Conservation (phyloP, 1,284 basidiomycete species). For the Ganoderma boninense region DNA sequence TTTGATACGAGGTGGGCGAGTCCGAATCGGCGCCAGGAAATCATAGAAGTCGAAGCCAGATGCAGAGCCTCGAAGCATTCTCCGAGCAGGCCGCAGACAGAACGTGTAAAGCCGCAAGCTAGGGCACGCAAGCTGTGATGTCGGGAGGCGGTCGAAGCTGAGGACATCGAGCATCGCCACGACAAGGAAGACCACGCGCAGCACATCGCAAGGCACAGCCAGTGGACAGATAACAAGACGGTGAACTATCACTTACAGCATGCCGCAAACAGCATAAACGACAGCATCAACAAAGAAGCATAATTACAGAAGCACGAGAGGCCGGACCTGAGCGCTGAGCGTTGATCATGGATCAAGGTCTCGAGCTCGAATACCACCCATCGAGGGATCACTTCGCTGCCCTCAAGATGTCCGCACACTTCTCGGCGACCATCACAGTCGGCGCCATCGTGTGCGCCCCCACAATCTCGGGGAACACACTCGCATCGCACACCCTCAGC, state of each 20-base stretch:
- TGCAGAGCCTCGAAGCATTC: not conserved
- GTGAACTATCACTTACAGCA: not conserved
- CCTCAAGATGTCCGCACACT: constrained; percentile 31
- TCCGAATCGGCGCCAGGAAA: not conserved
- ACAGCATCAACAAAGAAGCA: not conserved
- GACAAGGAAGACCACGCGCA: not conserved
- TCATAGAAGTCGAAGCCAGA: not conserved
- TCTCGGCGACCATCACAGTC: too few species aligned
- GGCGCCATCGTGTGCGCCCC: constrained; percentile 38
- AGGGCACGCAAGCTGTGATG: not conserved
- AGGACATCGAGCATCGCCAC: not conserved
- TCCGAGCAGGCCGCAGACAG: not conserved
- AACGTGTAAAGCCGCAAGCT: not conserved
- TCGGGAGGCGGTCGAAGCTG: not conserved
- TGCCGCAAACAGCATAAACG: not conserved
- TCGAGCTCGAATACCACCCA: not conserved
- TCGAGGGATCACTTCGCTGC: not conserved
- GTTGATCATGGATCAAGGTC: too few species aligned
- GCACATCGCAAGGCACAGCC: not conserved
- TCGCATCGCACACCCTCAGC: constrained; percentile 51
- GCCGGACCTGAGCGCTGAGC: not conserved
- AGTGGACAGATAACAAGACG: not conserved
- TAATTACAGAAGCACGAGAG: not conserved
- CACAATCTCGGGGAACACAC: constrained; percentile 48
- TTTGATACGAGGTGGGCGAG: too few species aligned